Evolutionary conservation across 352 stramenopile genomes (phyloP), one percentile per base, ranked within the genome.

Genomic region (Peronospora destructor): DNA sequence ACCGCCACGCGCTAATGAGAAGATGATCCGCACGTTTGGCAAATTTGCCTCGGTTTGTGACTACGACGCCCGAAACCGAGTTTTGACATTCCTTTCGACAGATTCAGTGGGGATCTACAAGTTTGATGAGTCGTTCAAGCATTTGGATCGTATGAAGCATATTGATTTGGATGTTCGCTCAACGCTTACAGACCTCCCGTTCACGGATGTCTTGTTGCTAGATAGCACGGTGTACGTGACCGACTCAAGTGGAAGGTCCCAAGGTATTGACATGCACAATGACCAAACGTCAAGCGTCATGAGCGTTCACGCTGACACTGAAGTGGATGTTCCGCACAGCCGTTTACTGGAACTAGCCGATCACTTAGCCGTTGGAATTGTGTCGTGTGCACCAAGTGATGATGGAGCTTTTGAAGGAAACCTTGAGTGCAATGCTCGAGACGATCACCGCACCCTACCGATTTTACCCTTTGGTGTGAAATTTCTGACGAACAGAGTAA

Each of bases 201-300:
- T 71, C 13, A 61, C 17, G 0, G 62, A 68, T 50, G 30, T 65
- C 10, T 14, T 67, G 7, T 40, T 67, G 30, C 21, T 61, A 12
- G 46, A 65, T 12, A 66, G 46, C 29, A 40, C 23, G 0, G 11
- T 82, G 12, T 71, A 68, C 21, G 33, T 84, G 29, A 64, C 58
- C 0, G 70, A 80, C 21, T 52, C 52, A 1, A 62, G 38, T 7
- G 60, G 57, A 14, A 19, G 35, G 0, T 54, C 56, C 0, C 73
- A 82, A 43, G 55, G 49, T 4, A 50, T 84, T 12, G 66, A 76
- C 23, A 49, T 69, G 9, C 55, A 58, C 14, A 82, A 61, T 16
- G 59, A 76, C 10, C 68, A 79, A 53, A 73, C 61, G 1, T 82
- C 70, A 11, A 56, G 48, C 19, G 57, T 61, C 9, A 36, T 66